These are phyloP conservation scores for Prunus dulcis DNA, from an alignment of 306 rosid species.

Conservation along the genomic window DNA sequence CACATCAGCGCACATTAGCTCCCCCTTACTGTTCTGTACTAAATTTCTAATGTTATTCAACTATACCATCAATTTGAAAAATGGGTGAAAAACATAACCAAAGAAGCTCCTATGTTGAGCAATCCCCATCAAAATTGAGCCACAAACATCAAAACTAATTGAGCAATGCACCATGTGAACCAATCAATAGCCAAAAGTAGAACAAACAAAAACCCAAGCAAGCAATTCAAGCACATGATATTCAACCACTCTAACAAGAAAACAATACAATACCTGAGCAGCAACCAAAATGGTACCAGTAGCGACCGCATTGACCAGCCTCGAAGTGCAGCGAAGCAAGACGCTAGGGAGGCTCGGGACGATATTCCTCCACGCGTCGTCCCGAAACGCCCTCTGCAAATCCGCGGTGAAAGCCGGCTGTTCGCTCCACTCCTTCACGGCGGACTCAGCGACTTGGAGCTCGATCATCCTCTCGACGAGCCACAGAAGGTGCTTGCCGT, in stretches of 20 bases:
- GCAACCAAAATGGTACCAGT: constrained; percentile 71
- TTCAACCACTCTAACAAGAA: background rate
- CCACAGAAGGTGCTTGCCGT: constrained; percentile 76
- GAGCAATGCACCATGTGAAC: background rate
- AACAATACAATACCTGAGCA: constrained; percentile 46
- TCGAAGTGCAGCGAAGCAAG: constrained; percentile 71
- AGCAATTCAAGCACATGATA: background rate
- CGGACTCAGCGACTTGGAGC: constrained; percentile 73
- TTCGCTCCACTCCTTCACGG: constrained; percentile 84
- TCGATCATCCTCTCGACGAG: constrained; percentile 93
- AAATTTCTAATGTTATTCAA: background rate
- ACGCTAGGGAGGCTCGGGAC: constrained; percentile 86
- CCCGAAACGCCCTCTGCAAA: constrained; percentile 75
- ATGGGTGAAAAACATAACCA: background rate
- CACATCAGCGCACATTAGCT: background rate
- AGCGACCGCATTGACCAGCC: constrained; percentile 73
- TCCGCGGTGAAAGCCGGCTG: constrained; percentile 67
- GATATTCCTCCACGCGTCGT: constrained; percentile 84
- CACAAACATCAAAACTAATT: background rate
- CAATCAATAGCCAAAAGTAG: background rate
- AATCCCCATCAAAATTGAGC: background rate
- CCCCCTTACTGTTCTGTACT: background rate
- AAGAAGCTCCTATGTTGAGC: background rate
- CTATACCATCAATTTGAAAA: background rate
- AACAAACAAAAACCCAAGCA: background rate